A percentile compares a stretch with the other conserved stretches of the same genome.
Conservation (phyloP, 2,329 filamentous ascomycete genomes). For the Coccinonectria pachysandricola region DNA sequence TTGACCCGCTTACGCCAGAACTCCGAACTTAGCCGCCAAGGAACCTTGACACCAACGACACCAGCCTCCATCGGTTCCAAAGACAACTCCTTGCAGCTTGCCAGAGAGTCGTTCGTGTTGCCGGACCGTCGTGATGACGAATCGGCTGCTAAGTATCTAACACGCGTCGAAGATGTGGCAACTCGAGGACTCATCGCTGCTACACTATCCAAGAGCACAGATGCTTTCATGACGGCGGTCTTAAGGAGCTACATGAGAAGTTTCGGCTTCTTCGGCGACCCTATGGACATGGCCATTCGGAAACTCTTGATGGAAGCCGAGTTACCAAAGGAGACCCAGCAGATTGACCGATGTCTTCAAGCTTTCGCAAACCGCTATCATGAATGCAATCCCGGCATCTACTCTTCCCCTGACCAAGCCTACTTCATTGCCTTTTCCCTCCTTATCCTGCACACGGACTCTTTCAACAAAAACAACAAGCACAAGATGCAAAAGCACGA, state of each 20-base stretch:
- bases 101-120: slow-evolving; percentile 58
- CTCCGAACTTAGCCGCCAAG: slow-evolving; percentile 62
- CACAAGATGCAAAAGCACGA: slow-evolving; percentile 96
- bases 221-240: slow-evolving; percentile 73
- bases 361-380: slow-evolving; percentile 95
- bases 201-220: slow-evolving; percentile 74
- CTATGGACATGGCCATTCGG: slow-evolving; percentile 94
- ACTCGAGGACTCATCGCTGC: slow-evolving; percentile 76
- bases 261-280: slow-evolving; percentile 91
- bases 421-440: slow-evolving; percentile 97
- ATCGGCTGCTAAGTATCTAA: slow-evolving; percentile 79
- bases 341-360: slow-evolving; percentile 90
- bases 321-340: slow-evolving; percentile 91
- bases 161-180: slow-evolving; percentile 69
- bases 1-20: slow-evolving; percentile 72
- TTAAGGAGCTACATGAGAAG: slow-evolving; percentile 90
- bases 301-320: slow-evolving; percentile 96
- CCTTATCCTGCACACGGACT: slow-evolving; percentile 90
- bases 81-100: slow-evolving; percentile 71
- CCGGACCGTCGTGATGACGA: slow-evolving; percentile 80
- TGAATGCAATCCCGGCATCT: slow-evolving; percentile 96
- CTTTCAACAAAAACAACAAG: slow-evolving; percentile 99
- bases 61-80: slow-evolving; percentile 65
- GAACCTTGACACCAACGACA: slow-evolving; percentile 57
- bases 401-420: slow-evolving; percentile 82